These are phyloP conservation scores for Cenchrus purpureus DNA, from an alignment of 176 grass and related monocot species.

Conservation along the genomic window DNA sequence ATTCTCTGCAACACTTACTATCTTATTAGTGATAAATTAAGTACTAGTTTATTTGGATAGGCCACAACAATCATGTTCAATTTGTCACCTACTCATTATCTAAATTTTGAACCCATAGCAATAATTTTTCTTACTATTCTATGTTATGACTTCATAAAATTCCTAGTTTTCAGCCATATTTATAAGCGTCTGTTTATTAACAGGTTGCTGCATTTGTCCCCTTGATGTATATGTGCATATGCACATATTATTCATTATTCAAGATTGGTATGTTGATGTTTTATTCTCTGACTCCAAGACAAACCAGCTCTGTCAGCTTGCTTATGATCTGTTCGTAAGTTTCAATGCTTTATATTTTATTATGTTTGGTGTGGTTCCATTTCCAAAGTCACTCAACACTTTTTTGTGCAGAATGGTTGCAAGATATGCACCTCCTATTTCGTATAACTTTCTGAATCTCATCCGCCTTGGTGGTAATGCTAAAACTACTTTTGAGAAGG, in stretches of 20 bases:
- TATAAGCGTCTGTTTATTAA: constrained; percentile 35
- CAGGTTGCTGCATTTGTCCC: constrained; percentile 97
- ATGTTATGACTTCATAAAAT: constrained; percentile 10
- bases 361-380: constrained; percentile 33
- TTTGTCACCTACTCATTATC: constrained; percentile 16
- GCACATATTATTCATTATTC: constrained; percentile 99
- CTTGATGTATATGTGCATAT: constrained; percentile 99
- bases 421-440: constrained; percentile 98
- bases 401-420: constrained; percentile 97
- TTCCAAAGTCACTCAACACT: constrained; percentile 27
- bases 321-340: constrained; percentile 99
- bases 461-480: constrained; percentile 88
- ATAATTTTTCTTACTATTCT: too few relatives aligned
- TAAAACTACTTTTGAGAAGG: constrained; percentile 99
- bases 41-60: constrained; percentile 31
- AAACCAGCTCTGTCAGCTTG: constrained; percentile 96
- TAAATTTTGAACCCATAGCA: not conserved
- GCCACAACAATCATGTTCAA: not conserved
- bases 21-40: constrained; percentile 4
- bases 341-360: constrained; percentile 33
- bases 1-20: constrained; percentile 2
- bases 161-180: not conserved
- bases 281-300: constrained; percentile 94
- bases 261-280: constrained; percentile 99
- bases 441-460: constrained; percentile 98